phyloP scores from a whole-genome alignment of 768 basidiomycete genomes.

The Crepidotus variabilis region DNA sequence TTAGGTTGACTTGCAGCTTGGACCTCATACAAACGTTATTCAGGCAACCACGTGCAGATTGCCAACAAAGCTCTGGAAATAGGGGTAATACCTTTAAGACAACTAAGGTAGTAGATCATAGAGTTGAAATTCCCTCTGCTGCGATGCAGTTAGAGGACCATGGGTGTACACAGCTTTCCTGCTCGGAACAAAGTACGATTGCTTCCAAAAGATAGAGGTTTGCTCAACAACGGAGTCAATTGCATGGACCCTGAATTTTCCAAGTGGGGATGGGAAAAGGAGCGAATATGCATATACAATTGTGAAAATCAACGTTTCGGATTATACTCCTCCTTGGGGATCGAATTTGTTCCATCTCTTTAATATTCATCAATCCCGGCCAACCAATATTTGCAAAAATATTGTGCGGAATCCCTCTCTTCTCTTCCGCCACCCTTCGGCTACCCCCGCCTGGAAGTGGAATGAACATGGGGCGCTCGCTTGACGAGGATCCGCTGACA shows the following conservation, averaged over 20 bases:
- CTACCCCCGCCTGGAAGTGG: not conserved
- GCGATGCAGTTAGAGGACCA: too few species aligned
- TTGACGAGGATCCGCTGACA: constrained; percentile 61
- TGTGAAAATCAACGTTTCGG: not conserved
- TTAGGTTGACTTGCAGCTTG: too few species aligned
- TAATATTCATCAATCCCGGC: not conserved
- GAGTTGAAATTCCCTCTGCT: too few species aligned
- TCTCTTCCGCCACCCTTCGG: constrained; percentile 1
- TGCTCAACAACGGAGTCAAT: too few species aligned
- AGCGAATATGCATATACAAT: not conserved
- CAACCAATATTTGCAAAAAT: constrained; percentile 1
- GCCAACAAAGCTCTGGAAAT: too few species aligned
- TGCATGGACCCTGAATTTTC: not conserved
- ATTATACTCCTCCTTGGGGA: not conserved
- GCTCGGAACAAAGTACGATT: too few species aligned
- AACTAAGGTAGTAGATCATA: too few species aligned
- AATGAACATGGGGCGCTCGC: constrained; percentile 21
- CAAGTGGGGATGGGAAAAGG: not conserved
- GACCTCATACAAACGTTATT: too few species aligned
- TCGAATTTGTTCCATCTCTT: not conserved
- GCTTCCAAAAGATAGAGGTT: too few species aligned
- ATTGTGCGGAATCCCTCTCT: constrained; percentile 5
- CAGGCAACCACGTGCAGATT: too few species aligned
- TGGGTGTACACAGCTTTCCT: too few species aligned
- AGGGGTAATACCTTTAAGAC: too few species aligned